A percentile compares a stretch with the other conserved stretches of the same genome.
These are phyloP conservation scores for Lachnellula occidentalis DNA, from an alignment of 2,329 filamentous ascomycete genomes.

Conservation along the genomic window DNA sequence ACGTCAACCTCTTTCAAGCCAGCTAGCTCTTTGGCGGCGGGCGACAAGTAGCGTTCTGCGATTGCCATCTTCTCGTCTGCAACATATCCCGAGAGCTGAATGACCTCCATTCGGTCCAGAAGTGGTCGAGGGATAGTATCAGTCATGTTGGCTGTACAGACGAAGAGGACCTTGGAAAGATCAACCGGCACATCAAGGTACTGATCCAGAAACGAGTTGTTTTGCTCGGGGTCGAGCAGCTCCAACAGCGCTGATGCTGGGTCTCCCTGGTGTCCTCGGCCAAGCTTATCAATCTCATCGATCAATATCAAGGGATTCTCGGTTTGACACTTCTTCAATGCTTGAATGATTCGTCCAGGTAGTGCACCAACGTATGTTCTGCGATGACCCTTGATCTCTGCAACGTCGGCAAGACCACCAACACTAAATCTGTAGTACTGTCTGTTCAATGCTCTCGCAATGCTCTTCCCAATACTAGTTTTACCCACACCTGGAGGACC, in stretches of 20 bases:
- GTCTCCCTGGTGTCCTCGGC: slow-evolving; percentile 91
- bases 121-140: slow-evolving; percentile 94
- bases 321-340: slow-evolving; percentile 97
- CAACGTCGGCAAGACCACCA: slow-evolving; percentile 92
- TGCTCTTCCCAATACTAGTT: slow-evolving; percentile 97
- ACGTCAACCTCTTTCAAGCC: slow-evolving; percentile 89
- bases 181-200: slow-evolving; percentile 99
- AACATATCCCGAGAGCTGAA: slow-evolving; percentile 92
- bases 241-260: slow-evolving; percentile 92
- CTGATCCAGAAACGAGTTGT: slow-evolving; percentile 94
- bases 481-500: slow-evolving; percentile 97
- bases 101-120: slow-evolving; percentile 96
- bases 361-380: slow-evolving; percentile 94
- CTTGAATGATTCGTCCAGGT: slow-evolving; percentile 94
- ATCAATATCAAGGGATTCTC: slow-evolving; percentile 96
- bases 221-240: slow-evolving; percentile 92
- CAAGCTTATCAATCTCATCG: slow-evolving; percentile 98
- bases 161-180: slow-evolving; percentile 93
- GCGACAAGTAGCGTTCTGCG: slow-evolving; percentile 85
- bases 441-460: slow-evolving; percentile 86
- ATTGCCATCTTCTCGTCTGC: slow-evolving; percentile 99
- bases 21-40: slow-evolving; percentile 88
- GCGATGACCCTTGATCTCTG: slow-evolving; percentile 96
- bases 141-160: slow-evolving; percentile 98
- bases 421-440: slow-evolving; percentile 99